Conservation (phyloP, 257 asterid genomes). For the Solanum chiquidenum region DNA sequence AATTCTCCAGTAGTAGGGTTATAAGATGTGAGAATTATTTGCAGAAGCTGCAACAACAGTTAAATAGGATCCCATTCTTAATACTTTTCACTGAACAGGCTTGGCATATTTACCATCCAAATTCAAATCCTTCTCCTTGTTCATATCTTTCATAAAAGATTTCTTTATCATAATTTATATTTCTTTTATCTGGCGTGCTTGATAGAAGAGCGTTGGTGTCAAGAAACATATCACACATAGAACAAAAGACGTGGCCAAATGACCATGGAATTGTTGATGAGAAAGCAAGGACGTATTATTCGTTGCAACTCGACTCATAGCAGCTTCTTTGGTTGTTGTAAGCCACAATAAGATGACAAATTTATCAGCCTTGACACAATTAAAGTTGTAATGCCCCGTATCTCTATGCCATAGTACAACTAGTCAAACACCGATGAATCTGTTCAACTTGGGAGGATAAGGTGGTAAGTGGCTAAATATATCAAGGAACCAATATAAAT, state of each 20-base stretch:
- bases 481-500: neutral
- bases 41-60: neutral
- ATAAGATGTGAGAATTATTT: neutral
- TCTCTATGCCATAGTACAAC: neutral
- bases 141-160: neutral
- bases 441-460: neutral
- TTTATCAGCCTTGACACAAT: neutral
- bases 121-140: neutral
- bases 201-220: neutral
- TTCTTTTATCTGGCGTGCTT: neutral
- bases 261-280: neutral
- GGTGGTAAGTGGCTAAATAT: neutral
- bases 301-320: neutral
- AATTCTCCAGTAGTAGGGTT: neutral
- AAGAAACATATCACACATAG: neutral
- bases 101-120: neutral
- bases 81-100: neutral
- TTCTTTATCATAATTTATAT: neutral
- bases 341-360: neutral
- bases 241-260: neutral
- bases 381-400: neutral
- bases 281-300: neutral
- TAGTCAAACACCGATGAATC: neutral
- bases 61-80: neutral
- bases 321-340: neutral